These are phyloP conservation scores for Poa pratensis DNA, from an alignment of 176 grass and related monocot species.

Conservation along the genomic window DNA sequence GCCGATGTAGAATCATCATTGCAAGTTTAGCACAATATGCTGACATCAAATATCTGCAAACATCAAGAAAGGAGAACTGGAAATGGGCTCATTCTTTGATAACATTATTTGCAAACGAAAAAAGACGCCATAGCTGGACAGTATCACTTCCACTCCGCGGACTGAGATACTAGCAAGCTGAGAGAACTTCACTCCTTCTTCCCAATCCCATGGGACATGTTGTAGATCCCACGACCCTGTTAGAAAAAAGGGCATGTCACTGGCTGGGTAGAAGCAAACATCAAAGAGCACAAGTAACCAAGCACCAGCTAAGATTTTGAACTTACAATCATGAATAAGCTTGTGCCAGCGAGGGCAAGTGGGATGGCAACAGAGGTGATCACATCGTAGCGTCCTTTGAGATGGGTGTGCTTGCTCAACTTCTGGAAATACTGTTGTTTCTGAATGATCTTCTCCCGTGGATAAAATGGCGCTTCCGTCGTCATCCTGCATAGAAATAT, in stretches of 20 bases:
- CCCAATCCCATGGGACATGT: constrained; percentile 64
- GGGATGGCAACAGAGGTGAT: constrained; percentile 69
- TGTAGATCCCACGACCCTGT: constrained; percentile 66
- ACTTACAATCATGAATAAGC: constrained; percentile 61
- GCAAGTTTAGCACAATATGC: constrained; percentile 38
- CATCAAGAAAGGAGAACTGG: constrained; percentile 17
- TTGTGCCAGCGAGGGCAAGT: constrained; percentile 58
- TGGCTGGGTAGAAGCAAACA: neutral
- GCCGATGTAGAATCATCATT: constrained; percentile 17
- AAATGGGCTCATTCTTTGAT: constrained; percentile 30
- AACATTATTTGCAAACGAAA: constrained; percentile 54
- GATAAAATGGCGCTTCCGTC: constrained; percentile 58
- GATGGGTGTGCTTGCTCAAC: constrained; percentile 57
- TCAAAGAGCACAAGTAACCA: neutral
- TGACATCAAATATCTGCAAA: constrained; percentile 35
- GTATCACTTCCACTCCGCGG: constrained; percentile 27
- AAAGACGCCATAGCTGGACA: neutral
- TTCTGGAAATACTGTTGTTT: constrained; percentile 59
- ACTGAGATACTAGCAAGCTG: constrained; percentile 2
- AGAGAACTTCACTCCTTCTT: constrained; percentile 58
- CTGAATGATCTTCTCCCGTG: constrained; percentile 62
- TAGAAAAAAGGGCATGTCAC: neutral
- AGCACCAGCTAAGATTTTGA: neutral
- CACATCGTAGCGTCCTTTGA: constrained; percentile 64
- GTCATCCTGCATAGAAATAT: constrained; percentile 57